A percentile compares a stretch with the other conserved stretches of the same genome.
phyloP scores from a whole-genome alignment of 2,329 filamentous ascomycete genomes.

The Colletotrichum sp. region DNA sequence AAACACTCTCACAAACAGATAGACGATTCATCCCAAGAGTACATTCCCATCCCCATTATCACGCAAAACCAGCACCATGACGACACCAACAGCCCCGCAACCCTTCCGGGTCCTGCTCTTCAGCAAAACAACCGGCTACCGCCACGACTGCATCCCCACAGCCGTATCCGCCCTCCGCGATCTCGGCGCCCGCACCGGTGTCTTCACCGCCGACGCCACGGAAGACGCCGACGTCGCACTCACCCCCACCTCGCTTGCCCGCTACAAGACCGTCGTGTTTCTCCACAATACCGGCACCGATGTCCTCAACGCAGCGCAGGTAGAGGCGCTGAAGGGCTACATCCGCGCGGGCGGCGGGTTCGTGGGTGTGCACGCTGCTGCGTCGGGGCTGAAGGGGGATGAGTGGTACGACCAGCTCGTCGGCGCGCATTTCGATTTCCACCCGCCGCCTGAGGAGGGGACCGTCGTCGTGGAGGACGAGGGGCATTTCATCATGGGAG shows the following conservation, averaged over 20 bases:
- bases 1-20: neutral
- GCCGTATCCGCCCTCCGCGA: slow-evolving; percentile 34
- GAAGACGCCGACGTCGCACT: slow-evolving; percentile 39
- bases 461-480: slow-evolving; percentile 32
- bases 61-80: neutral
- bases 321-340: slow-evolving; percentile 36
- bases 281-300: slow-evolving; percentile 41
- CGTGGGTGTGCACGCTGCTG: slow-evolving; percentile 45
- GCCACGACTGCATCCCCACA: slow-evolving; percentile 43
- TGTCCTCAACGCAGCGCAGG: slow-evolving; percentile 35
- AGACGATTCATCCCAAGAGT: neutral
- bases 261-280: slow-evolving; percentile 40
- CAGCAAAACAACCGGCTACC: slow-evolving; percentile 40
- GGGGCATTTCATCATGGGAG: slow-evolving; percentile 31
- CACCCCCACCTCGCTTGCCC: slow-evolving; percentile 29
- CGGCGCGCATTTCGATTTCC: slow-evolving; percentile 41
- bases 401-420: slow-evolving; percentile 42
- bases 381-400: slow-evolving; percentile 34
- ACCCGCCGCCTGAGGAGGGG: slow-evolving; percentile 40
- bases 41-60: neutral
- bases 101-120: slow-evolving; percentile 41
- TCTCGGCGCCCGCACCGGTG: slow-evolving; percentile 27
- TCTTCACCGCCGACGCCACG: slow-evolving; percentile 36
- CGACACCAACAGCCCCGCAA: neutral
- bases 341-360: slow-evolving; percentile 39